These are phyloP conservation scores for Mucor circinelloides DNA, from an alignment of 371 early-diverging fungal species.

Conservation along the genomic window DNA sequence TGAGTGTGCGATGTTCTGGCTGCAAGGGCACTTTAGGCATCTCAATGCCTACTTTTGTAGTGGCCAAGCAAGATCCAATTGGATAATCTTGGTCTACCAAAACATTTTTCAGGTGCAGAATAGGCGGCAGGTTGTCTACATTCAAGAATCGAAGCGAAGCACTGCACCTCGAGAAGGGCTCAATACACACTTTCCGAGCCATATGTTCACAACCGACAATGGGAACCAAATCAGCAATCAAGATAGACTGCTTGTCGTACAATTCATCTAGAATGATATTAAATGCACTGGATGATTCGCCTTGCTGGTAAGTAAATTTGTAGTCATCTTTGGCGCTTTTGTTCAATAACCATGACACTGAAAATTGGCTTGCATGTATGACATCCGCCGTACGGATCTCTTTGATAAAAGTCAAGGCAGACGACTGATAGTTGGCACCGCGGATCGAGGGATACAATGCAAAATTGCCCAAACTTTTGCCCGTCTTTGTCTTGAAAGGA, in stretches of 20 bases:
- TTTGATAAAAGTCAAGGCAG: background rate
- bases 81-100: slow-evolving; percentile 1
- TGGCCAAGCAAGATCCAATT: background rate
- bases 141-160: slow-evolving; percentile 17
- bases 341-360: slow-evolving; percentile 3
- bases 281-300: background rate
- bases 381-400: slow-evolving; percentile 1
- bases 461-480: background rate
- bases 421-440: background rate
- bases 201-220: background rate
- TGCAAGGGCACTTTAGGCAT: background rate
- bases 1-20: background rate
- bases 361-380: slow-evolving; percentile 11
- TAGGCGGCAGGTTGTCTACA: background rate
- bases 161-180: slow-evolving; percentile 3
- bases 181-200: slow-evolving; percentile 1
- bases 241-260: background rate
- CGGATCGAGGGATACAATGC: background rate
- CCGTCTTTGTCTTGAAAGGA: slow-evolving; percentile 10
- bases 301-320: background rate
- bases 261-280: background rate
- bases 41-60: background rate
- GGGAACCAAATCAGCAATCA: slow-evolving; percentile 18
- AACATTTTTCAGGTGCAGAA: background rate
- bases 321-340: background rate